Evolutionary conservation across 1,284 basidiomycete species (phyloP), one percentile per base, ranked within the genome.

Genomic region (Melampsora medusae): DNA sequence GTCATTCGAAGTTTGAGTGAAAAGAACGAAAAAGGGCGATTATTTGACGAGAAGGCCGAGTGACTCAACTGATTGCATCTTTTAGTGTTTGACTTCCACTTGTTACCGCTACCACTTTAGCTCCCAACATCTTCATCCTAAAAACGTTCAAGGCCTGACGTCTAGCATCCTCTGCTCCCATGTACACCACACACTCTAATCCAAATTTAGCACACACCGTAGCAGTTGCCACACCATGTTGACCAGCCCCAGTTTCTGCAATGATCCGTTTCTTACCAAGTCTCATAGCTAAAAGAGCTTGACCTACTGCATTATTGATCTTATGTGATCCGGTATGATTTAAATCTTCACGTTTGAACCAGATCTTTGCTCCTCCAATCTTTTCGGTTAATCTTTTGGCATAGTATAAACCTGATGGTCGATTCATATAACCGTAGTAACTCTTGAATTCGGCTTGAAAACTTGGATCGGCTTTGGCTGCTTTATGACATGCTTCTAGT

Each of bases 281-380:
- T 62, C 96, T 88, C 77, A 89, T 88, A 4, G 97, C 97, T 46
- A 99, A 89, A 19, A 99, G 87, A 79, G 98, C 93, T 90, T 93
- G 93, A 53, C 93, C 93, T 77, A 97, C 89, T 19, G 93, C 93
- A 81, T 97, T 97, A 84, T 96, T 95, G 82, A 97, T 96, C 84
- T 97, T 97, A 84, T 97, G 94, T 17, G 93, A 97, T 35, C 94
- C 94, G 0, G 95, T 97, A 82, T 97, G 94, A 83, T 97, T 97
- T 78, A 86, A 78, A 28, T 99, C 97, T 85, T 99, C 97, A 56
- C 97, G 89, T 86, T 99, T 99, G 81, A 99, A 86, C 97, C 97
- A 99, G 81, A 99, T 97, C 78, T 89, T 91, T 7, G 97, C 96
- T 53, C 93, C 93, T 25, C 91, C 91, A 69, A 89, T 89, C 78